These are phyloP conservation scores for Tuber microsphaerosporum DNA, from an alignment of 495 filamentous ascomycete genomes.

Conservation along the genomic window DNA sequence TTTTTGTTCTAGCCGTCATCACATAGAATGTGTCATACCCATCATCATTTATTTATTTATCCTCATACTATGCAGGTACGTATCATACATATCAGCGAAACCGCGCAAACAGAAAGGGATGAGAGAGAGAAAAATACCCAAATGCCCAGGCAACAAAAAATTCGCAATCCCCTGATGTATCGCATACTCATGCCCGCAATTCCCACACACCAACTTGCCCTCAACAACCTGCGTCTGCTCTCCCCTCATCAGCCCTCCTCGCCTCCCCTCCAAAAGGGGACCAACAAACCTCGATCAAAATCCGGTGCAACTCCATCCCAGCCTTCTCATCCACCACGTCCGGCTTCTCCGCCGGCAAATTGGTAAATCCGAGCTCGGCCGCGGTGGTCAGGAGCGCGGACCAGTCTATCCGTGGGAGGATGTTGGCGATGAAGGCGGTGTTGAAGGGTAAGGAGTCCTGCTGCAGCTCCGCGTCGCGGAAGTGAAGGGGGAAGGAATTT, in stretches of 20 bases:
- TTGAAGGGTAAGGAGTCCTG: slow-evolving; percentile 73
- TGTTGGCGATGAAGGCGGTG: slow-evolving; percentile 66
- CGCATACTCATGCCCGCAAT: slow-evolving; percentile 85
- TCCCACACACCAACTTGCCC: slow-evolving; percentile 82
- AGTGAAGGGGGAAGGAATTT: slow-evolving; percentile 79
- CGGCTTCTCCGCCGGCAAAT: slow-evolving; percentile 57
- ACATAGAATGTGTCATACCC: not conserved
- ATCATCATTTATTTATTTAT: not conserved
- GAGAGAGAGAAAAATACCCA: slow-evolving; percentile 50
- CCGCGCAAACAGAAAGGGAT: not conserved
- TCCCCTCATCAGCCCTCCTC: slow-evolving; percentile 1
- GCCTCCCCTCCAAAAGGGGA: not conserved
- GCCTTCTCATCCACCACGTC: slow-evolving; percentile 56
- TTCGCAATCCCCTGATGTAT: slow-evolving; percentile 94
- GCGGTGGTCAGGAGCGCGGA: slow-evolving; percentile 62
- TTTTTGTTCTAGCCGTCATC: slow-evolving; percentile 3
- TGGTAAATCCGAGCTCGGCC: slow-evolving; percentile 82
- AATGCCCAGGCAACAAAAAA: slow-evolving; percentile 85
- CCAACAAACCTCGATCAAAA: slow-evolving; percentile 62
- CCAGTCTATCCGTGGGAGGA: slow-evolving; percentile 87
- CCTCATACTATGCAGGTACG: not conserved
- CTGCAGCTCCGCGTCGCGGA: slow-evolving; percentile 80
- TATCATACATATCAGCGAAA: not conserved
- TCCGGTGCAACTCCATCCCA: slow-evolving; percentile 66
- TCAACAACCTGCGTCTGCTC: slow-evolving; percentile 65